Base-by-base conservation (phyloP, 345 rosid genomes). In the Excoecaria cochinchinensis region DNA sequence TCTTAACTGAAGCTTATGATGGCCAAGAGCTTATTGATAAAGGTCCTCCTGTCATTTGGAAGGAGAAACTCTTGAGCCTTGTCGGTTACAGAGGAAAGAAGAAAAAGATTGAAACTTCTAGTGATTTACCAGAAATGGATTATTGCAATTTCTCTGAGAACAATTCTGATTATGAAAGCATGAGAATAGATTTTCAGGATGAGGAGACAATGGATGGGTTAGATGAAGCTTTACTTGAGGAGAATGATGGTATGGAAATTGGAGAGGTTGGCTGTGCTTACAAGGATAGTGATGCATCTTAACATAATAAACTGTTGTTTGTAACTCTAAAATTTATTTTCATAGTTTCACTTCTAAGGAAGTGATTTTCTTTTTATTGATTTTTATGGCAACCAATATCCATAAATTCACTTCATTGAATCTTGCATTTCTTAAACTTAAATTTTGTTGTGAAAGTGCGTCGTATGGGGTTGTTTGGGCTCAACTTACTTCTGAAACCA, bases 1-100 rank as follows among this genome's bases (percentile, higher is more conserved):
- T 87, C 81, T 83, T 94, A 76, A 94, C 88, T 17, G 97, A 88
- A 85, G 95, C 87, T 64, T 91, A 90, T 67, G 85, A 94, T 61
- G 92, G 91, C 17, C 74, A 78, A 5, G 90, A 90, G 76, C 90
- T 92, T 75, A 84, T 90, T 69, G 85, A 85, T 77, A 94, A 90
- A 67, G 77, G 86, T 44, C 87, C 88, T 24, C 80, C 89, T 79
- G 83, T 92, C 48, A 69, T 82, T 36, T 92, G 97, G 95, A 94
- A 86, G 83, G 97, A 91, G 81, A 94, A 89, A 79, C 83, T 88
- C 70, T 82, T 86, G 61, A 78, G 84, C 38, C 82, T 75, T 72
- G 80, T 81, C 8, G 90, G 91, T 68, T 90, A 83, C 74, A 82
- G 93, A 77, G 93, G 95, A 67, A 88, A 82, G 81, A 90, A 85